Conservation (phyloP, 2,329 filamentous ascomycete genomes). For the Botryotinia calthae region DNA sequence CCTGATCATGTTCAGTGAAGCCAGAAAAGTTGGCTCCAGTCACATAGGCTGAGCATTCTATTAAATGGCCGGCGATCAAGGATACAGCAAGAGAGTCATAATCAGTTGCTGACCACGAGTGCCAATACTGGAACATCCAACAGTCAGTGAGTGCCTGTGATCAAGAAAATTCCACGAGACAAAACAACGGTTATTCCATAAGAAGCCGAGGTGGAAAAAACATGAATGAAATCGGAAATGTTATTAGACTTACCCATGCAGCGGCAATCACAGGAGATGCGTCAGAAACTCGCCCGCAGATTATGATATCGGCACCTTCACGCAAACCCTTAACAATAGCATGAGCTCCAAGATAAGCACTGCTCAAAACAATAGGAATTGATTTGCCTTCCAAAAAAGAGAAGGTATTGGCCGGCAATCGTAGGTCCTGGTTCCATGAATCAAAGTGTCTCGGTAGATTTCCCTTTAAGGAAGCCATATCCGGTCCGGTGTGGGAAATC, state of each 20-base stretch:
- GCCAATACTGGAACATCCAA: neutral
- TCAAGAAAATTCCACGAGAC: neutral
- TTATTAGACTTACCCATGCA: neutral
- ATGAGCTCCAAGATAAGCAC: neutral
- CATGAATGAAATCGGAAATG: neutral
- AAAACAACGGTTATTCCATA: neutral
- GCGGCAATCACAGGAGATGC: neutral
- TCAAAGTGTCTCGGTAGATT: neutral
- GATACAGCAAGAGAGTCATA: neutral
- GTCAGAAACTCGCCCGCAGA: neutral
- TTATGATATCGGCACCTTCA: neutral
- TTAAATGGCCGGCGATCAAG: neutral
- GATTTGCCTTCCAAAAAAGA: neutral
- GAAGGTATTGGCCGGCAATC: neutral
- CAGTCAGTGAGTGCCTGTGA: neutral
- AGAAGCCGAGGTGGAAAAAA: neutral
- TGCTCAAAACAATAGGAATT: neutral
- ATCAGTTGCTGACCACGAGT: neutral
- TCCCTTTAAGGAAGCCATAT: neutral
- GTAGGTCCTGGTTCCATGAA: neutral
- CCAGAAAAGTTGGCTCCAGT: neutral
- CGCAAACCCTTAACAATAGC: neutral
- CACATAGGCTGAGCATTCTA: neutral
- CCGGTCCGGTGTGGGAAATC: neutral
- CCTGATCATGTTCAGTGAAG: neutral